Percentiles rank a stretch among this genome's conserved stretches.
Evolutionary conservation across 768 basidiomycete genomes (phyloP).

Genomic region (Candolleomyces aberdarensis): DNA sequence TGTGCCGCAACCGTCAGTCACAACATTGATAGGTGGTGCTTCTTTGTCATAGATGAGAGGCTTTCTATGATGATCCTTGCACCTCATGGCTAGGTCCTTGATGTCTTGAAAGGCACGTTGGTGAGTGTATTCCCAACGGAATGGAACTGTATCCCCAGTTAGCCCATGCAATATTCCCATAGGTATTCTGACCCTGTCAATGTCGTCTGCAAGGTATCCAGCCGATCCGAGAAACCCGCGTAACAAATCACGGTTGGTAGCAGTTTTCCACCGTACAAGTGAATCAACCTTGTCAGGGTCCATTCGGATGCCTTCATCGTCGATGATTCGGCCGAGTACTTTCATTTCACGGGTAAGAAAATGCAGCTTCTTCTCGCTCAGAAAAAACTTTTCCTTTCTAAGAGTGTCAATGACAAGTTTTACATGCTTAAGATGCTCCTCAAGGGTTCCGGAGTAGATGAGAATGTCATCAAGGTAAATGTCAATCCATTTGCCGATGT

Average conservation of each 20-base stretch:
- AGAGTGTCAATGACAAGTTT: conserved; percentile 20
- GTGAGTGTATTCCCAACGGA: conserved; percentile 15
- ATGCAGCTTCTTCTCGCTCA: conserved; percentile 7
- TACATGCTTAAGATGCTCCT: conserved; percentile 27
- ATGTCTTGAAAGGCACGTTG: conserved; percentile 27
- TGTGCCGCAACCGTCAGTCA: conserved; percentile 24
- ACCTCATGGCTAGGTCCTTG: conserved; percentile 15
- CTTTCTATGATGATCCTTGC: conserved; percentile 12
- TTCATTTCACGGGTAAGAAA: conserved; percentile 17
- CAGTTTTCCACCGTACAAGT: conserved; percentile 20
- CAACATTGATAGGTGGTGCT: conserved; percentile 20
- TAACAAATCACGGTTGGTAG: conserved; percentile 11
- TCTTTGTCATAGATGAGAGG: conserved; percentile 14
- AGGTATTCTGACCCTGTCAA: conserved; percentile 20
- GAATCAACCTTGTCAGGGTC: conserved; percentile 34
- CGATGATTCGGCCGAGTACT: conserved; percentile 30
- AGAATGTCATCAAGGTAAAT: conserved; percentile 13
- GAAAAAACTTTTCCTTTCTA: conserved; percentile 20
- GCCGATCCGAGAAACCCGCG: conserved; percentile 5
- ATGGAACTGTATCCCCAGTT: conserved; percentile 13
- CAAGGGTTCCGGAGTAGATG: conserved; percentile 20
- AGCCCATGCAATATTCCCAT: conserved; percentile 24
- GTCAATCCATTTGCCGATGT: conserved; percentile 5
- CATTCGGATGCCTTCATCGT: conserved; percentile 31
- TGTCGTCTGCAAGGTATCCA: conserved; percentile 17